Conservation (phyloP, 2,329 filamentous ascomycete genomes). For the Ploettnerulaceae sp. region DNA sequence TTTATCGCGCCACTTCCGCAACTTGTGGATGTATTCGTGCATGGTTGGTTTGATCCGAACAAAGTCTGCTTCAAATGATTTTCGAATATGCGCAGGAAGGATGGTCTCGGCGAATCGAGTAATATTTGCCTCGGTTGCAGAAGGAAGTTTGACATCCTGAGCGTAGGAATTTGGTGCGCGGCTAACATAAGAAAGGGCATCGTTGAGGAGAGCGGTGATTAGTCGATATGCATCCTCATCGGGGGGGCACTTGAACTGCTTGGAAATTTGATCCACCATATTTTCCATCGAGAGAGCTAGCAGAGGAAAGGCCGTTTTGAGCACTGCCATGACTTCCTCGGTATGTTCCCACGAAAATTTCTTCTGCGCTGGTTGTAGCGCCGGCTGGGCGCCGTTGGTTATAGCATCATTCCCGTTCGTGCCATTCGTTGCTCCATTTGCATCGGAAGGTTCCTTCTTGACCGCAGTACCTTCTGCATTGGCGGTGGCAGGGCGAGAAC, state of each 20-base stretch:
- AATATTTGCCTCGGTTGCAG: constrained; percentile 92
- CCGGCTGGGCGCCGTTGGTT: constrained; percentile 38
- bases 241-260: constrained; percentile 97
- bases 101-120: constrained; percentile 96
- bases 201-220: constrained; percentile 95
- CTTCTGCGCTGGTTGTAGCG: constrained; percentile 35
- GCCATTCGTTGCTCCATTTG: constrained; percentile 38
- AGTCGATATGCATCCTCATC: constrained; percentile 97
- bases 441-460: constrained; percentile 30
- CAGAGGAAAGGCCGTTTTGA: constrained; percentile 95
- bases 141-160: constrained; percentile 83
- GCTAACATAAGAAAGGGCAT: constrained; percentile 87
- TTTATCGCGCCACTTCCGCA: constrained; percentile 93
- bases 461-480: constrained; percentile 37
- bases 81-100: constrained; percentile 87
- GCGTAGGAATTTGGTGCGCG: constrained; percentile 83
- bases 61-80: constrained; percentile 97
- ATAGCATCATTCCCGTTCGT: constrained; percentile 25
- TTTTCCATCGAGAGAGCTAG: constrained; percentile 98
- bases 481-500: constrained; percentile 39
- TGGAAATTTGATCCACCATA: constrained; percentile 98
- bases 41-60: constrained; percentile 93
- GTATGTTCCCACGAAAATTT: constrained; percentile 95
- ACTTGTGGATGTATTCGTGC: constrained; percentile 96
- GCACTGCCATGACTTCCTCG: constrained; percentile 88